A percentile compares a stretch with the other conserved stretches of the same genome.
phyloP scores from a whole-genome alignment of 306 rosid genomes.

The Ammopiptanthus mongolicus region DNA sequence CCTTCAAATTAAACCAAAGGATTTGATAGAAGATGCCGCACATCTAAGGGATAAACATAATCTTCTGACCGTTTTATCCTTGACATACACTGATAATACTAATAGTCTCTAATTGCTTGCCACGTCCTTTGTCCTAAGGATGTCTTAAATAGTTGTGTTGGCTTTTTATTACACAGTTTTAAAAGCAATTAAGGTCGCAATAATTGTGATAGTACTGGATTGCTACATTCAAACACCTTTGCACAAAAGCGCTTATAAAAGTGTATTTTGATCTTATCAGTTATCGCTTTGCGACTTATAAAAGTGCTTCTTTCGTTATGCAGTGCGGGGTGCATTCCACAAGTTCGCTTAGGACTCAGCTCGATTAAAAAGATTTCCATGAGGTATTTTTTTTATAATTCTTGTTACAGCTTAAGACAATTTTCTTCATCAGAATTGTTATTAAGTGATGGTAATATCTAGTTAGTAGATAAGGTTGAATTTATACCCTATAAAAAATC shows the following conservation, averaged over 20 bases:
- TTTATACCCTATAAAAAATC: too few species aligned
- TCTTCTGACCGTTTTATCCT: not conserved
- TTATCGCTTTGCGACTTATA: not conserved
- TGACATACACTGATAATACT: not conserved
- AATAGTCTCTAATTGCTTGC: not conserved
- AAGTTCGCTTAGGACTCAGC: not conserved
- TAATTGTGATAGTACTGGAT: not conserved
- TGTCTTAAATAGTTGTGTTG: not conserved
- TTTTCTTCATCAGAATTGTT: not conserved
- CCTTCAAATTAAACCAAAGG: not conserved
- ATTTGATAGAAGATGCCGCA: not conserved
- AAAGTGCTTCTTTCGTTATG: not conserved
- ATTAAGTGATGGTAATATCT: not conserved
- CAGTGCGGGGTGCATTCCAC: not conserved
- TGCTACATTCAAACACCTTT: not conserved
- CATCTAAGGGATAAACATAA: not conserved
- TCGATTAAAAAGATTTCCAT: not conserved
- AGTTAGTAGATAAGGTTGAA: too few species aligned
- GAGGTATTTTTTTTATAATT: not conserved
- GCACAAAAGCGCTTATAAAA: too few species aligned
- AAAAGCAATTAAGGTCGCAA: not conserved
- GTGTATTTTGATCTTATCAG: too few species aligned
- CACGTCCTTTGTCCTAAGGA: too few species aligned
- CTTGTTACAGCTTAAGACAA: not conserved
- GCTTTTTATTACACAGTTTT: not conserved